Evolutionary conservation across 78 protist species (phyloP).

Genomic region (Planoprotostelium fungivorum): DNA sequence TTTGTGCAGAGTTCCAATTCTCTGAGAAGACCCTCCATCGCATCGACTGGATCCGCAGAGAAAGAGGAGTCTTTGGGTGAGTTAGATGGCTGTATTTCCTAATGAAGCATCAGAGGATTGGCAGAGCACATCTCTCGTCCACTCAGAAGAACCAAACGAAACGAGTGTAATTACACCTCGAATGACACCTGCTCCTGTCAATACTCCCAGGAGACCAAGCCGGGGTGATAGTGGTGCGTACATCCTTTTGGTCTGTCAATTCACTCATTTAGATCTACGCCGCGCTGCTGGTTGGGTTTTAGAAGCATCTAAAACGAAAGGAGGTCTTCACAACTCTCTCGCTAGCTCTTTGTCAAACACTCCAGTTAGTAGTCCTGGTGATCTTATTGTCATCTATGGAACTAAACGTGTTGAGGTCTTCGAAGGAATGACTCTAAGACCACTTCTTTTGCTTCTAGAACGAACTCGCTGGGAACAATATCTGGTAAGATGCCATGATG

Average conservation of each 20-base stretch:
- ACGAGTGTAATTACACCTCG: no score
- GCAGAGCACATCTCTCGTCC: not conserved
- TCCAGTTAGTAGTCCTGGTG: not conserved
- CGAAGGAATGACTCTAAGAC: no score
- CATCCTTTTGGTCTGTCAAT: not conserved
- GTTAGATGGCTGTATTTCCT: no score
- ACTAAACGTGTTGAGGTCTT: no score
- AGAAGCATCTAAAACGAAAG: not conserved
- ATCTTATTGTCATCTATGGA: not conserved
- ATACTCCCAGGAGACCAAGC: not conserved
- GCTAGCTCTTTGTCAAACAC: not conserved
- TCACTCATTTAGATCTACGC: not conserved
- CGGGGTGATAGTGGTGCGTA: not conserved
- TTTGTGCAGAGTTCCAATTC: no score
- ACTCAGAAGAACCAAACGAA: not conserved
- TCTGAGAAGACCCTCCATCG: no score
- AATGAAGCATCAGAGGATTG: not conserved
- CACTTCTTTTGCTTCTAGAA: no score
- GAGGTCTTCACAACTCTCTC: not conserved
- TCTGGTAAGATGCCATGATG: no score
- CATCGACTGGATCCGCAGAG: no score
- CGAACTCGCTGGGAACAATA: no score
- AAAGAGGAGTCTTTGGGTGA: no score
- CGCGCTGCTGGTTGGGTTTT: not conserved
- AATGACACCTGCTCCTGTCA: not conserved